Conservation (phyloP, 2,329 filamentous ascomycete species). For the Ophiostoma sp. region DNA sequence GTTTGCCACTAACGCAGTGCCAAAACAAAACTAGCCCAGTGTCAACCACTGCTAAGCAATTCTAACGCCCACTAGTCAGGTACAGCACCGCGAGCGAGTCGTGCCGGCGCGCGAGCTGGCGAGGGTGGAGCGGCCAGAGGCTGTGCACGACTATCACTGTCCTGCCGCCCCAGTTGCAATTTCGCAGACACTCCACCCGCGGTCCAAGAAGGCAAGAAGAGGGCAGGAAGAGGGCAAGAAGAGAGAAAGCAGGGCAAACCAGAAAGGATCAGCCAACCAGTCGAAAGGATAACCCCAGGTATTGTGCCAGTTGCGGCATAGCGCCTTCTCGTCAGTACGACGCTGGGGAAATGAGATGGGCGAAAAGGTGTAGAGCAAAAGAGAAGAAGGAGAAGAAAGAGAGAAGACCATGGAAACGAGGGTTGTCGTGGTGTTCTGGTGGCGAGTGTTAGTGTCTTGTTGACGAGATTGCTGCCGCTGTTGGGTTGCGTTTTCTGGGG, state of each 20-base stretch:
- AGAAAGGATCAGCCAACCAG: background rate
- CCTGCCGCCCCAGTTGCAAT: slow-evolving; percentile 13
- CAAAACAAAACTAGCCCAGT: background rate
- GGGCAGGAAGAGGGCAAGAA: background rate
- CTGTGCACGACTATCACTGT: slow-evolving; percentile 1
- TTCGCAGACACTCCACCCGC: slow-evolving; percentile 5
- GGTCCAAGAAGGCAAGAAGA: background rate
- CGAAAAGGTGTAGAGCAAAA: background rate
- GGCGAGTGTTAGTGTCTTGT: background rate
- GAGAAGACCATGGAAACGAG: background rate
- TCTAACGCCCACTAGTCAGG: background rate
- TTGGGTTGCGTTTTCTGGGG: background rate
- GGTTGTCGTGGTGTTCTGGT: background rate
- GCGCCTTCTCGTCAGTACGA: slow-evolving; percentile 7
- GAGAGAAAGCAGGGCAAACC: background rate
- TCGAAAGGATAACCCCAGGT: slow-evolving; percentile 2
- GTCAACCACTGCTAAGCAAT: background rate
- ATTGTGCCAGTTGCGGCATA: background rate
- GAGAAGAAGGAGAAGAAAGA: background rate
- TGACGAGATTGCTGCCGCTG: background rate
- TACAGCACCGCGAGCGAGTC: background rate
- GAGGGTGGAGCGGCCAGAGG: slow-evolving; percentile 5
- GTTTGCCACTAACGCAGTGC: background rate
- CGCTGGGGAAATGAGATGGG: background rate
- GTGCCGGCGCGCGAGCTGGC: background rate